Evolutionary conservation across 805 yeast genomes (phyloP).

Genomic region (Teunomyces funiuensis): DNA sequence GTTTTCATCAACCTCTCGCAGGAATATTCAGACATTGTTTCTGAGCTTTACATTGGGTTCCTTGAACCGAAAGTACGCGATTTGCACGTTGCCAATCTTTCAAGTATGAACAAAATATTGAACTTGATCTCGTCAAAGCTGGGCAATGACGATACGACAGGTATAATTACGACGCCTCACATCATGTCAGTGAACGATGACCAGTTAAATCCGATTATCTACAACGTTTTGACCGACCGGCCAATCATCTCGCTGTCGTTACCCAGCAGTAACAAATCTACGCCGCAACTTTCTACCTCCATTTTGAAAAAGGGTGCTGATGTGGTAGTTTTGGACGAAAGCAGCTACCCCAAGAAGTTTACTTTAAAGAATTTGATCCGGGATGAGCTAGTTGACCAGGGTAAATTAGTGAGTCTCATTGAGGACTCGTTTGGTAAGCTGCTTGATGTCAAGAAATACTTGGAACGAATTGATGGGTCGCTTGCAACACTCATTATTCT

Average conservation of each 20-base stretch:
- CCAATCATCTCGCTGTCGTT: slow-evolving; percentile 88
- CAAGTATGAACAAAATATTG: slow-evolving; percentile 61
- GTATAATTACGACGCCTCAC: slow-evolving; percentile 80
- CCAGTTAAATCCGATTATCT: slow-evolving; percentile 79
- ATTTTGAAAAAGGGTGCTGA: slow-evolving; percentile 75
- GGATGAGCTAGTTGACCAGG: slow-evolving; percentile 49
- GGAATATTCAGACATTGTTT: slow-evolving; percentile 65
- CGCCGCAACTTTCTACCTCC: slow-evolving; percentile 70
- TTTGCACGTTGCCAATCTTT: slow-evolving; percentile 64
- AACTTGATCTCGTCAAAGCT: slow-evolving; percentile 45
- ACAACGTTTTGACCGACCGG: slow-evolving; percentile 88
- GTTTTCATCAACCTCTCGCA: slow-evolving; percentile 83
- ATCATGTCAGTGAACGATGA: slow-evolving; percentile 59
- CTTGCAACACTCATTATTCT: slow-evolving; percentile 80
- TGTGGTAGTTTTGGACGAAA: slow-evolving; percentile 42
- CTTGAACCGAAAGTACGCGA: slow-evolving; percentile 45
- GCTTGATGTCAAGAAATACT: slow-evolving; percentile 65
- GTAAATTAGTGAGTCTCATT: slow-evolving; percentile 58
- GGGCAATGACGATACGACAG: slow-evolving; percentile 55
- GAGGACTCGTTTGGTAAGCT: slow-evolving; percentile 76
- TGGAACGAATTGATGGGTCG: slow-evolving; percentile 59
- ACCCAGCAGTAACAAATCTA: slow-evolving; percentile 59
- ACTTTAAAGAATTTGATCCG: slow-evolving; percentile 39
- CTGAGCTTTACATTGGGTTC: slow-evolving; percentile 64
- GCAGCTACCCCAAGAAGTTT: slow-evolving; percentile 32